Evolutionary conservation across 345 rosid genomes (phyloP).

Genomic region (Eucalyptus caleyi): DNA sequence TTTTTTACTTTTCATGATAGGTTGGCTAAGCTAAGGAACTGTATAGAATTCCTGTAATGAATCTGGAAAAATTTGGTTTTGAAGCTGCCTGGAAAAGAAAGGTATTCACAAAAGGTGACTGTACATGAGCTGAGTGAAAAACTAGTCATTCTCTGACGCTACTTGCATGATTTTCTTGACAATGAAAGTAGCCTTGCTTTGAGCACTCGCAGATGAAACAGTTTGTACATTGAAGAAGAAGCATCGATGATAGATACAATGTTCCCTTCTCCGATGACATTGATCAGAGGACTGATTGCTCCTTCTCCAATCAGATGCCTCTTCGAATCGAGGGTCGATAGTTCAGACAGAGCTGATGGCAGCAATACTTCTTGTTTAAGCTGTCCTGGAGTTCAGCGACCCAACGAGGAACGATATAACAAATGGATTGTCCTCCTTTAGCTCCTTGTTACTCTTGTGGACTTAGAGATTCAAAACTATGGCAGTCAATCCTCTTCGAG

Average conservation of each 20-base stretch:
- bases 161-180: constrained; percentile 5
- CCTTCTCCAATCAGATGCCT: constrained; percentile 31
- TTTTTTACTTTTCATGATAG: too few species aligned
- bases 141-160: background rate
- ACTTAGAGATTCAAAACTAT: constrained; percentile 33
- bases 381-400: constrained; percentile 18
- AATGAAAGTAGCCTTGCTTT: constrained; percentile 35
- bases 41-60: background rate
- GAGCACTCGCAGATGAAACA: constrained; percentile 25
- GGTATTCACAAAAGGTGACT: background rate
- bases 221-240: constrained; percentile 27
- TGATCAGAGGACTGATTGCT: constrained; percentile 28
- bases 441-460: constrained; percentile 14
- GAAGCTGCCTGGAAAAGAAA: background rate
- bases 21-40: background rate
- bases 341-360: constrained; percentile 32
- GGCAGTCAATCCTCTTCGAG: constrained; percentile 32
- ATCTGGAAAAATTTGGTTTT: background rate
- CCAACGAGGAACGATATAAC: constrained; percentile 29
- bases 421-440: constrained; percentile 15
- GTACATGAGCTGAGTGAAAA: background rate
- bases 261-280: constrained; percentile 29
- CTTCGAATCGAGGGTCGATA: constrained; percentile 15
- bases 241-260: constrained; percentile 24
- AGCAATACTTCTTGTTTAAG: constrained; percentile 32